Evolutionary conservation across 1,139 yeast species (phyloP).

Genomic region (Protomyces inundatus): DNA sequence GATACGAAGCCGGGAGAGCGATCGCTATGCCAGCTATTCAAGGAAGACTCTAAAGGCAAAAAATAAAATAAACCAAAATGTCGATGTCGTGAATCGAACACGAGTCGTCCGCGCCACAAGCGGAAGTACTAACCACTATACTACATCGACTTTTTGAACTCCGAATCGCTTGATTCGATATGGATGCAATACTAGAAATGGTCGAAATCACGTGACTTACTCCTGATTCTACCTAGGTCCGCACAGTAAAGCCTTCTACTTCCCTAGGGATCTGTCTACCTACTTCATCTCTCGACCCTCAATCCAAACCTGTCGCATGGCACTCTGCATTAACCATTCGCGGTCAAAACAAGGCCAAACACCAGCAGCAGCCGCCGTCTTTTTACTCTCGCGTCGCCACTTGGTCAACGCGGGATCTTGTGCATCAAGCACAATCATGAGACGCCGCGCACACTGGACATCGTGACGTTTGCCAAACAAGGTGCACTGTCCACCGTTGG

Average conservation of each 20-base stretch:
- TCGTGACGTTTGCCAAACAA: conserved; percentile 11
- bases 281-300: background rate
- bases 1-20: no score
- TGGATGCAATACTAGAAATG: background rate
- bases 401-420: conserved; percentile 8
- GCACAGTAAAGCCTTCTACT: background rate
- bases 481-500: conserved; percentile 53
- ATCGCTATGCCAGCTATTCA: no score
- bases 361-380: background rate
- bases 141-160: background rate
- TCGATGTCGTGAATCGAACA: conserved; percentile 1
- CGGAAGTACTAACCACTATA: conserved; percentile 1
- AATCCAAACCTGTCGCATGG: conserved; percentile 9
- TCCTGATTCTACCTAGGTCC: background rate
- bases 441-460: background rate
- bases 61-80: background rate
- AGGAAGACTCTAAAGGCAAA: background rate
- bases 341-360: conserved; percentile 7
- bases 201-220: background rate
- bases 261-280: background rate
- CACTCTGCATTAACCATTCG: conserved; percentile 22
- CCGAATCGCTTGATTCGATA: background rate
- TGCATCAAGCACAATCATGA: conserved; percentile 12
- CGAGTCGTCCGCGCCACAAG: conserved; percentile 3
- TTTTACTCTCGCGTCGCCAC: conserved; percentile 4